Evolutionary conservation across 257 asterid genomes (phyloP).

Genomic region (Ilex asprella): DNA sequence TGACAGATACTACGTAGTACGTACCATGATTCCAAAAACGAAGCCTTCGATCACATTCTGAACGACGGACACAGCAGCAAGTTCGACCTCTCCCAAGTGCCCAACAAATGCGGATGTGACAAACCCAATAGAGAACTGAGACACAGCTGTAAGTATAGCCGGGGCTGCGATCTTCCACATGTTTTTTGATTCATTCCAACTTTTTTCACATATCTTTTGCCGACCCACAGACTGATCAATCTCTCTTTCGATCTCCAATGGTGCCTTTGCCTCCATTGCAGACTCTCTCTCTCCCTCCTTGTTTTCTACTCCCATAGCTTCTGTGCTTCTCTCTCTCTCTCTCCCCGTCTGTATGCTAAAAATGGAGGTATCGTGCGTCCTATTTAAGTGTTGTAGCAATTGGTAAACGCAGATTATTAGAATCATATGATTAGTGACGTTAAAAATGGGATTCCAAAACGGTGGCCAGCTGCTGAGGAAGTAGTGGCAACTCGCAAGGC

Average conservation of each 20-base stretch:
- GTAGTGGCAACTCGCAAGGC: no score
- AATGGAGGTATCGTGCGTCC: no score
- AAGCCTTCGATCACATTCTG: slow-evolving; percentile 84
- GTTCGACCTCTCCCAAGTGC: slow-evolving; percentile 63
- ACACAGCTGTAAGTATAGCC: slow-evolving; percentile 51
- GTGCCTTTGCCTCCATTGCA: slow-evolving; percentile 22
- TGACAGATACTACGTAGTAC: background rate
- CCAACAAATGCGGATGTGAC: slow-evolving; percentile 75
- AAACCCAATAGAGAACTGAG: slow-evolving; percentile 67
- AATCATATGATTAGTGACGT: no score
- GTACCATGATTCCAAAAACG: slow-evolving; percentile 72
- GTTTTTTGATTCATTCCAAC: slow-evolving; percentile 56
- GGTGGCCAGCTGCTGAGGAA: no score
- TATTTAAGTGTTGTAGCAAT: no score
- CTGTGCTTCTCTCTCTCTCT: no score
- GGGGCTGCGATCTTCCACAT: slow-evolving; percentile 74
- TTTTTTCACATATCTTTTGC: slow-evolving; percentile 16
- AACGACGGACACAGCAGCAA: slow-evolving; percentile 75
- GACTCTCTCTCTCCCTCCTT: no score
- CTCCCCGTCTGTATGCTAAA: no score
- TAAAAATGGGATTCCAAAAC: no score
- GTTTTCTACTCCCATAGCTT: no score
- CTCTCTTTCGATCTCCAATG: slow-evolving; percentile 26
- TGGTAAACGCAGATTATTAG: no score
- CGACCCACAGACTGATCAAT: background rate